These are phyloP conservation scores for Casaregolazyma suthepensis DNA, from an alignment of 1,139 yeast species.

Conservation along the genomic window DNA sequence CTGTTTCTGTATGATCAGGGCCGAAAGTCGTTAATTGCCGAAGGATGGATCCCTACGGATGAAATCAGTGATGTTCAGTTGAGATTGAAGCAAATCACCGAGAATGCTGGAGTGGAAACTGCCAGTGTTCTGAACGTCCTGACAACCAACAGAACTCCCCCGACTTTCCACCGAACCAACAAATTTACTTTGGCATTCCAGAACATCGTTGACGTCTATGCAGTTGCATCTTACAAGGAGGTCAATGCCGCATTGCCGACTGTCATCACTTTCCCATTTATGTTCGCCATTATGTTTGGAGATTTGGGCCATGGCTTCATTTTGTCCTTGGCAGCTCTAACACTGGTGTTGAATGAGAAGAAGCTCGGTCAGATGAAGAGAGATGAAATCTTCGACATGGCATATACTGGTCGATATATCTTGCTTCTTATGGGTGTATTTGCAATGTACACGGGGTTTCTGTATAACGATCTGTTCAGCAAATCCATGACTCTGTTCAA, in stretches of 20 bases:
- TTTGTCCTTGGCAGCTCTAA: slow-evolving; percentile 63
- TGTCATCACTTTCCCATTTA: slow-evolving; percentile 91
- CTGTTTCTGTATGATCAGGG: slow-evolving; percentile 78
- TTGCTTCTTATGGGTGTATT: slow-evolving; percentile 85
- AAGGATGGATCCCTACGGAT: slow-evolving; percentile 85
- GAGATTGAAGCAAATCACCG: slow-evolving; percentile 53
- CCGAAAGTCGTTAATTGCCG: slow-evolving; percentile 88
- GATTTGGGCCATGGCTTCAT: slow-evolving; percentile 94
- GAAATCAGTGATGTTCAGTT: slow-evolving; percentile 43
- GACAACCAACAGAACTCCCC: slow-evolving; percentile 79
- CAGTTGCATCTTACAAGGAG: slow-evolving; percentile 89
- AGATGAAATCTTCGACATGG: slow-evolving; percentile 97
- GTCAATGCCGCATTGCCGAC: slow-evolving; percentile 96
- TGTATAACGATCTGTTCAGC: slow-evolving; percentile 91
- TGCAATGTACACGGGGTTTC: slow-evolving; percentile 87
- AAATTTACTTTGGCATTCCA: slow-evolving; percentile 92
- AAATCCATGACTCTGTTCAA: slow-evolving; percentile 78
- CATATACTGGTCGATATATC: slow-evolving; percentile 85
- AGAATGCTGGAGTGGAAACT: slow-evolving; percentile 46
- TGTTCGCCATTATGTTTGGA: slow-evolving; percentile 99
- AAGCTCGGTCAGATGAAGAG: slow-evolving; percentile 60
- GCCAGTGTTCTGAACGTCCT: slow-evolving; percentile 79
- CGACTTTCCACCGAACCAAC: slow-evolving; percentile 86
- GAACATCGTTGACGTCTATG: slow-evolving; percentile 90
- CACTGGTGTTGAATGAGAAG: slow-evolving; percentile 63